Percentiles rank a stretch among this genome's conserved stretches.
These are phyloP conservation scores for Quercus engelmannii DNA, from an alignment of 306 rosid genomes.

Conservation along the genomic window DNA sequence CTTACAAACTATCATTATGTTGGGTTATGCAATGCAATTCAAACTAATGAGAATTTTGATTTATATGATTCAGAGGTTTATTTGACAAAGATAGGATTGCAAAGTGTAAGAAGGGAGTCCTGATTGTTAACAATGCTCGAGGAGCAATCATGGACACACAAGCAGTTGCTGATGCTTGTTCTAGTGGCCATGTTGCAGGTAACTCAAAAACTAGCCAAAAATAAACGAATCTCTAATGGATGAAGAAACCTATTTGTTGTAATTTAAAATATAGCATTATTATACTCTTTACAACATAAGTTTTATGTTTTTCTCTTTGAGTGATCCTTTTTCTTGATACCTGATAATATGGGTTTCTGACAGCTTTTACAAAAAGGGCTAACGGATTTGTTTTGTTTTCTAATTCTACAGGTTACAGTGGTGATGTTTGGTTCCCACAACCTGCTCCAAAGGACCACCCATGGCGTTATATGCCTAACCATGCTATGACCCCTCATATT, in stretches of 20 bases:
- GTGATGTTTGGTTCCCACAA: conserved; percentile 94
- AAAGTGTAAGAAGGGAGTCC: conserved; percentile 84
- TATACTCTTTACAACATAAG: neutral
- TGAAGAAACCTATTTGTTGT: neutral
- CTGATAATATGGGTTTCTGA: neutral
- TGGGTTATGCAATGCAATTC: neutral
- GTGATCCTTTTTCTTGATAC: too few relatives aligned
- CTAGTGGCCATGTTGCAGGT: conserved; percentile 92
- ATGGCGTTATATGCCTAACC: conserved; percentile 99
- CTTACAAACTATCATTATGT: neutral
- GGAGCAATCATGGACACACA: conserved; percentile 93
- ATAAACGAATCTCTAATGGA: neutral
- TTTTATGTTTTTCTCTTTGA: neutral
- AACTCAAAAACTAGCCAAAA: conserved; percentile 14
- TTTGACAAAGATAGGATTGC: conserved; percentile 72
- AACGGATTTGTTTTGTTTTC: conserved; percentile 2
- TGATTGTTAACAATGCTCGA: conserved; percentile 87
- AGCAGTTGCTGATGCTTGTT: conserved; percentile 83
- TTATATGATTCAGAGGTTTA: conserved; percentile 58
- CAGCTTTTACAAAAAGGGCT: neutral
- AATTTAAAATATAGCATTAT: neutral
- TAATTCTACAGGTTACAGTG: conserved; percentile 68
- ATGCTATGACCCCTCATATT: conserved; percentile 96
- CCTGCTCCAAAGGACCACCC: conserved; percentile 99
- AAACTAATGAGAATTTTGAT: conserved; percentile 9